Base-by-base conservation (phyloP, 2,329 filamentous ascomycete genomes). In the Colletotrichum godetiae region DNA sequence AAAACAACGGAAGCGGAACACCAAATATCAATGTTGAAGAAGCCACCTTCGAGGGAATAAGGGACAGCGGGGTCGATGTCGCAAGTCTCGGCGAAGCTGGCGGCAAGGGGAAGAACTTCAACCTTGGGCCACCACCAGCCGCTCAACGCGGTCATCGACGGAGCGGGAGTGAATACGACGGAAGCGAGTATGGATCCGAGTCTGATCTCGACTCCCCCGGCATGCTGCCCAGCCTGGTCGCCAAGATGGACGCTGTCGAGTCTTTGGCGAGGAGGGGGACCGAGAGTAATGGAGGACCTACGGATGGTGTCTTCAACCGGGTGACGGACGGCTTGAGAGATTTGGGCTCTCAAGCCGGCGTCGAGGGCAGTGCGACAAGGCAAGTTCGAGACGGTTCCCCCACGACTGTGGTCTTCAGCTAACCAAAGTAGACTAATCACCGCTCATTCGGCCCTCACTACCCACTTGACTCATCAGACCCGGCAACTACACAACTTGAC, bases 381-480 rank as follows among this genome's bases (percentile, higher is more conserved):
- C 93, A 81, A 79, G 84, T 79, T n/a, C 27, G 37, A 5, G 12
- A 69, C 49, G 61, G 62, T 52, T 70, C 8, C 6, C 29, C 35
- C 13, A 27, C n/a, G 12, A 19, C 55, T 11, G 42, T 8, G 22
- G 24, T n/a, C 11, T 5, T 69, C 37, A 72, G 31, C 35, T 62
- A 56, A 49, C 49, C 11, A 46, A 6, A 37, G 49, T 77, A 95
- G 93, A 78, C 85, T 95, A 75, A 93, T 94, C 80, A 95, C 93
- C 56, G 92, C 93, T 42, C 92, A 95, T 81, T 90, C 92, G 33
- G 92, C 93, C 15, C 85, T 95, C 61, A 92, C 93, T 59, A 93
- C 93, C 24, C 93, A 97, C 79, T 86, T 96, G 57, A 87, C 88
- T 15, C 92, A 95, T 81, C 93, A 96, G 83, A 92, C 93, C 62